These are phyloP conservation scores for Elsinoe perseae DNA, from an alignment of 2,329 filamentous ascomycete genomes.

Conservation along the genomic window DNA sequence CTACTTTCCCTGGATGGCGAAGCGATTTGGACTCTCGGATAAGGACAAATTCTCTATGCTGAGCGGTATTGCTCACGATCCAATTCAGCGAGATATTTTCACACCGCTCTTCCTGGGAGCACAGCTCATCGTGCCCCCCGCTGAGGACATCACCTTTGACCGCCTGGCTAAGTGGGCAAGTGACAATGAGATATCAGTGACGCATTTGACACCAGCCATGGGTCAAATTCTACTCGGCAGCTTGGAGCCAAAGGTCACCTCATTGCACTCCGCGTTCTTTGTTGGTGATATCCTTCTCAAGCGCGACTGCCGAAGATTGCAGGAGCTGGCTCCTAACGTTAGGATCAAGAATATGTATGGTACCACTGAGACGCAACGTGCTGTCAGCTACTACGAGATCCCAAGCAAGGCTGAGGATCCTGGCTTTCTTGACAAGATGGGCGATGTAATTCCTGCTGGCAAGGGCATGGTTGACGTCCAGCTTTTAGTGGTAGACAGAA, in stretches of 20 bases:
- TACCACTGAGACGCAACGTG: slow-evolving; percentile 74
- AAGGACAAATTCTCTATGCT: slow-evolving; percentile 75
- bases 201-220: slow-evolving; percentile 93
- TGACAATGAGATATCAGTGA: slow-evolving; percentile 64
- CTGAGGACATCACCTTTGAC: slow-evolving; percentile 81
- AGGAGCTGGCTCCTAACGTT: slow-evolving; percentile 65
- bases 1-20: slow-evolving; percentile 91
- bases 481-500: slow-evolving; percentile 70
- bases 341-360: slow-evolving; percentile 82
- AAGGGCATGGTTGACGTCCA: slow-evolving; percentile 85
- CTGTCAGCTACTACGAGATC: slow-evolving; percentile 77
- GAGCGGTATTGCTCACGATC: slow-evolving; percentile 70
- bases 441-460: slow-evolving; percentile 74
- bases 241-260: slow-evolving; percentile 54
- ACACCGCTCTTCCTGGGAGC: slow-evolving; percentile 83
- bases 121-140: slow-evolving; percentile 66
- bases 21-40: slow-evolving; percentile 66
- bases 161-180: slow-evolving; percentile 82
- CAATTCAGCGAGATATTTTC: slow-evolving; percentile 67
- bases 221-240: slow-evolving; percentile 87
- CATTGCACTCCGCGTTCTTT: slow-evolving; percentile 74
- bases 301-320: slow-evolving; percentile 69
- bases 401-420: slow-evolving; percentile 58
- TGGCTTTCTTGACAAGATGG: slow-evolving; percentile 54
- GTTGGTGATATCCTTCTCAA: slow-evolving; percentile 87